phyloP scores from a whole-genome alignment of 306 rosid species.

The Malus fusca region DNA sequence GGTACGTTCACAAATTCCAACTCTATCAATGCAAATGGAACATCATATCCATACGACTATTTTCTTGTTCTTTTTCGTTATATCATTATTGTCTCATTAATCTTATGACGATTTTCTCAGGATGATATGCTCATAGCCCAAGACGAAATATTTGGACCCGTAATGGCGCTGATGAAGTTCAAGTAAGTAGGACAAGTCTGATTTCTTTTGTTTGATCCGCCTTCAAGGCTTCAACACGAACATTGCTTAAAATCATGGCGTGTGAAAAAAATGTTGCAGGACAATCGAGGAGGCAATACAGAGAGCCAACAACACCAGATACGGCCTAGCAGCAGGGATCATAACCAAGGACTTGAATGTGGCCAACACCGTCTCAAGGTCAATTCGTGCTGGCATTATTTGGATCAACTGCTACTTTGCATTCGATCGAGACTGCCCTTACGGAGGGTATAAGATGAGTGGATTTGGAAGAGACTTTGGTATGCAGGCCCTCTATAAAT shows the following conservation, averaged over 20 bases:
- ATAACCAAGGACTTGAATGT: constrained; percentile 57
- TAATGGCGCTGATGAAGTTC: constrained; percentile 60
- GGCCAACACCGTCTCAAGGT: constrained; percentile 80
- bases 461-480: constrained; percentile 88
- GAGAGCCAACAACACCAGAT: constrained; percentile 62
- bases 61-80: neutral
- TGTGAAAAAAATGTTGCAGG: constrained; percentile 20
- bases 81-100: neutral
- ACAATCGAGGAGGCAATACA: constrained; percentile 68
- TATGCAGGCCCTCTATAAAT: constrained; percentile 46
- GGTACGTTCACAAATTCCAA: constrained; percentile 22
- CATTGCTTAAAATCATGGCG: neutral
- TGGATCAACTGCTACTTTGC: constrained; percentile 85
- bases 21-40: neutral
- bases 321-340: constrained; percentile 84
- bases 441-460: constrained; percentile 76
- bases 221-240: neutral
- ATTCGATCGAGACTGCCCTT: constrained; percentile 56
- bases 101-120: constrained; percentile 14
- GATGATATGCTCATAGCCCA: constrained; percentile 62
- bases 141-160: constrained; percentile 91
- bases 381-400: constrained; percentile 62
- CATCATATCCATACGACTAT: neutral
- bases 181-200: constrained; percentile 42
- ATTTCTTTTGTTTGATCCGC: neutral